Conservation (phyloP, 352 stramenopile species). For the Globisporangium polare region DNA sequence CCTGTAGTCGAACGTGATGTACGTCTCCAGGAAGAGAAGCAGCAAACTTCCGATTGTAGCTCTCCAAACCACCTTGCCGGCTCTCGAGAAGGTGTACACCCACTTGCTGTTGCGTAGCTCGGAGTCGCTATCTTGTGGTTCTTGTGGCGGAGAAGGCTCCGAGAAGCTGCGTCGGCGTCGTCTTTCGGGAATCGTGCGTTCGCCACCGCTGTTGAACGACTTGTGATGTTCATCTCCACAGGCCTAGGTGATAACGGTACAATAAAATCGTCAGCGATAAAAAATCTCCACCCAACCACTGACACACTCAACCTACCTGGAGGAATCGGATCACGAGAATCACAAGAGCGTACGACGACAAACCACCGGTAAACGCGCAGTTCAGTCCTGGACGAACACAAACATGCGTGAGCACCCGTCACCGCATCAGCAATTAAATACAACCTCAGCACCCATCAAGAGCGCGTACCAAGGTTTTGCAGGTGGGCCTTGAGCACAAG, state of each 20-base stretch:
- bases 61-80: conserved; percentile 57
- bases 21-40: conserved; percentile 80
- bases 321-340: conserved; percentile 94
- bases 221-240: conserved; percentile 67
- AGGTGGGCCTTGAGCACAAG: conserved; percentile 92
- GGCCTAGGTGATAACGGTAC: conserved; percentile 28
- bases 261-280: background rate
- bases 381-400: conserved; percentile 74
- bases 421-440: background rate
- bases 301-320: conserved; percentile 37
- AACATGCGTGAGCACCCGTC: background rate
- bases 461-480: conserved; percentile 40
- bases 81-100: conserved; percentile 67
- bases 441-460: background rate
- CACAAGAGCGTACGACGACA: conserved; percentile 96
- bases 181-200: background rate
- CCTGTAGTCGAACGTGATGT: conserved; percentile 83
- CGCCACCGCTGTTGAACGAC: conserved; percentile 30
- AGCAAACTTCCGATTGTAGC: conserved; percentile 70
- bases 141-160: background rate
- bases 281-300: background rate
- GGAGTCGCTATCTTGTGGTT: background rate
- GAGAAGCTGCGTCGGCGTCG: background rate
- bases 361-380: conserved; percentile 92
- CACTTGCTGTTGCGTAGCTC: conserved; percentile 27